Conservation (phyloP, 352 stramenopile genomes). For the Phytophthora pini region DNA sequence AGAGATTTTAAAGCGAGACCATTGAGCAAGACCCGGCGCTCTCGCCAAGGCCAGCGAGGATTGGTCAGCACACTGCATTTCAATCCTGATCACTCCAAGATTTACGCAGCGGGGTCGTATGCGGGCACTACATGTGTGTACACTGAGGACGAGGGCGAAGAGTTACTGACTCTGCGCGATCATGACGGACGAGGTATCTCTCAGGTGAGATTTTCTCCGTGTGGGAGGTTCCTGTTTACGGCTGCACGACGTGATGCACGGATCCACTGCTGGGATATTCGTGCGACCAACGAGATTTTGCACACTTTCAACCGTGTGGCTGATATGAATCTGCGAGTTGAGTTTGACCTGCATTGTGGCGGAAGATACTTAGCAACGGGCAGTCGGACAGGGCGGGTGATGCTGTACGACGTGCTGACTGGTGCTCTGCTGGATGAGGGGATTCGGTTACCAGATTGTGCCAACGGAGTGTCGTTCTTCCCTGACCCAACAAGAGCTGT, state of each 20-base stretch:
- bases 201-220: slow-evolving; percentile 80
- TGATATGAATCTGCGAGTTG: slow-evolving; percentile 79
- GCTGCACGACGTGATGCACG: slow-evolving; percentile 66
- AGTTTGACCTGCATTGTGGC: slow-evolving; percentile 78
- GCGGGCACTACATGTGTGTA: slow-evolving; percentile 85
- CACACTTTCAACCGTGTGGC: slow-evolving; percentile 62
- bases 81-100: slow-evolving; percentile 84
- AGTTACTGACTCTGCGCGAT: slow-evolving; percentile 64
- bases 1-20: slow-evolving; percentile 59
- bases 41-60: slow-evolving; percentile 71
- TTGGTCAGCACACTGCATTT: slow-evolving; percentile 84
- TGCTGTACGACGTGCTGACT: slow-evolving; percentile 69
- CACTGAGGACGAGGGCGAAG: slow-evolving; percentile 76
- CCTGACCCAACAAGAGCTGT: slow-evolving; percentile 49
- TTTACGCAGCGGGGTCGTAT: slow-evolving; percentile 90
- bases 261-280: slow-evolving; percentile 91
- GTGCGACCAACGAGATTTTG: slow-evolving; percentile 68
- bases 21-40: slow-evolving; percentile 72
- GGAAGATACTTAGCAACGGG: slow-evolving; percentile 72
- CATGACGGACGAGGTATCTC: slow-evolving; percentile 84
- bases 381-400: slow-evolving; percentile 50
- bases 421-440: slow-evolving; percentile 56
- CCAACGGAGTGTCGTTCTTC: slow-evolving; percentile 84
- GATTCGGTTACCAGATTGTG: slow-evolving; percentile 56
- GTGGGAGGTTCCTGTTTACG: slow-evolving; percentile 79